Percentiles rank a stretch among this genome's conserved stretches.
These are phyloP conservation scores for Escallonia herrerae DNA, from an alignment of 129 eudicot genomes.

Conservation along the genomic window DNA sequence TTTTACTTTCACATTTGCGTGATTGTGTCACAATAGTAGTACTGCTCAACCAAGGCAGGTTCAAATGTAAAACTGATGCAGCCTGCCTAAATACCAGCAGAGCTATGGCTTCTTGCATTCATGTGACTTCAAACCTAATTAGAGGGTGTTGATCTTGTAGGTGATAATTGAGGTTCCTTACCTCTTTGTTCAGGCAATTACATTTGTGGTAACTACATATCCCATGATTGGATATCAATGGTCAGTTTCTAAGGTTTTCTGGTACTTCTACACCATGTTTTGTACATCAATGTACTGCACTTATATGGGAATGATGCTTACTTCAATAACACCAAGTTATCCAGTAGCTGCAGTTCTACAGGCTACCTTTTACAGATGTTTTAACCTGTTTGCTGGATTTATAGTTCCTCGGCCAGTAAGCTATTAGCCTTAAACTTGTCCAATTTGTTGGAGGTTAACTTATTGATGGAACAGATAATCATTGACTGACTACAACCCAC, in stretches of 20 bases:
- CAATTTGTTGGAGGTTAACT: not conserved
- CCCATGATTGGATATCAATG: slow-evolving; percentile 23
- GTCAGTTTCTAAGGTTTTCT: slow-evolving; percentile 19
- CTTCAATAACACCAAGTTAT: slow-evolving; percentile 17
- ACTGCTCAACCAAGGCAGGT: too few relatives aligned
- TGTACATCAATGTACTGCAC: slow-evolving; percentile 24
- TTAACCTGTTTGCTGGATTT: slow-evolving; percentile 24
- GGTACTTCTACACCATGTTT: slow-evolving; percentile 26
- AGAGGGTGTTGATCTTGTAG: not conserved
- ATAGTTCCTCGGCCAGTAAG: slow-evolving; percentile 22
- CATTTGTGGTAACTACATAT: slow-evolving; percentile 11
- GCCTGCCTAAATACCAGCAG: too few relatives aligned
- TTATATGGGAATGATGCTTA: slow-evolving; percentile 24
- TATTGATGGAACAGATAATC: too few relatives aligned
- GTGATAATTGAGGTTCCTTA: slow-evolving; percentile 26
- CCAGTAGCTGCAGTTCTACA: slow-evolving; percentile 19
- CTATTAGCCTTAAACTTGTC: not conserved
- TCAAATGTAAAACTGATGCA: too few relatives aligned
- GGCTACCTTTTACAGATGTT: slow-evolving; percentile 8
- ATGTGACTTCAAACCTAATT: too few relatives aligned
- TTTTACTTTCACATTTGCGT: too few relatives aligned
- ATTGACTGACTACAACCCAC: too few relatives aligned
- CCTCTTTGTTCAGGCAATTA: slow-evolving; percentile 10
- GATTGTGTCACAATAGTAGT: too few relatives aligned
- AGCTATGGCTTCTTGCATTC: too few relatives aligned